A percentile compares a stretch with the other conserved stretches of the same genome.
These are phyloP conservation scores for Kalaharituber pfeilii DNA, from an alignment of 2,329 filamentous ascomycete species.

Conservation along the genomic window DNA sequence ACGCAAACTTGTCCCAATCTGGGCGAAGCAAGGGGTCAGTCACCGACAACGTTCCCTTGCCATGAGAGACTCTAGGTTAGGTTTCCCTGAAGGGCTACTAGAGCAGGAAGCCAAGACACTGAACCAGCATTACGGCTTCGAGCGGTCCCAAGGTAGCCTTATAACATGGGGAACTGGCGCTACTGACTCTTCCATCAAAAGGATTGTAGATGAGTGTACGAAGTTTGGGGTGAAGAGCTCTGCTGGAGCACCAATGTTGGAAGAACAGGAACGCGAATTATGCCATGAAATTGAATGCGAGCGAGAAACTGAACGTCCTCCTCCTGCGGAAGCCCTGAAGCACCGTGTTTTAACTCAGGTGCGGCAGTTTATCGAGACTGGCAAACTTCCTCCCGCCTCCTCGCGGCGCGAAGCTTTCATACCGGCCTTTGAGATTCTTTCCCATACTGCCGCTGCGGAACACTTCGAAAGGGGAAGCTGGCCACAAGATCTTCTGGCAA, in stretches of 20 bases:
- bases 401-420: constrained; percentile 24
- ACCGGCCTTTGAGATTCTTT: constrained; percentile 33
- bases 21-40: constrained; percentile 42
- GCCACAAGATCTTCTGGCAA: constrained; percentile 31
- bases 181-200: not conserved
- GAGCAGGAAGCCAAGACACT: constrained; percentile 13
- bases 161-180: not conserved
- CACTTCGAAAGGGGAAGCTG: constrained; percentile 25
- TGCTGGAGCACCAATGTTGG: constrained; percentile 25
- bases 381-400: constrained; percentile 6
- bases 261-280: constrained; percentile 54
- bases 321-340: constrained; percentile 17
- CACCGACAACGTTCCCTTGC: constrained; percentile 23
- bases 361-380: constrained; percentile 14
- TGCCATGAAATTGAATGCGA: constrained; percentile 47
- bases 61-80: not conserved
- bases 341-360: constrained; percentile 26
- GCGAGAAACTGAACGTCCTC: constrained; percentile 36
- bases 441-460: constrained; percentile 28
- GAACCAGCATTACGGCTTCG: constrained; percentile 10
- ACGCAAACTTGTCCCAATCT: constrained; percentile 37
- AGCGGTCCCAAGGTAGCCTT: not conserved
- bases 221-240: constrained; percentile 5
- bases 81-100: constrained; percentile 5
- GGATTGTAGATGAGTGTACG: constrained; percentile 8